Conservation (phyloP, 352 stramenopile genomes). For the Phytophthora cactorum region DNA sequence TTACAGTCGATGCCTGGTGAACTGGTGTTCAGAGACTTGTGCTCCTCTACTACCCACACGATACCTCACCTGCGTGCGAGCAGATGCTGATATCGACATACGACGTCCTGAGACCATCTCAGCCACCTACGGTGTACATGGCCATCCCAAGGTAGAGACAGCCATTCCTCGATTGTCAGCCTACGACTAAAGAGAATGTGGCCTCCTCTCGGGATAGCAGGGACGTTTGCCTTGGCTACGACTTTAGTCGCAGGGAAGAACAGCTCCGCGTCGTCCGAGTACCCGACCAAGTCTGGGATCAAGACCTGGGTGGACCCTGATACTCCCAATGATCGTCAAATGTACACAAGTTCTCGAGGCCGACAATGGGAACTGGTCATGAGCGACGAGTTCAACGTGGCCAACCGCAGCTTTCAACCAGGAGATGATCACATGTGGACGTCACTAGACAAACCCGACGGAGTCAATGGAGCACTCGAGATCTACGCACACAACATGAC, state of each 20-base stretch:
- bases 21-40: not conserved
- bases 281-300: conserved; percentile 45
- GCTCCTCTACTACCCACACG: conserved; percentile 12
- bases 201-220: not conserved
- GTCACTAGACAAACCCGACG: conserved; percentile 94
- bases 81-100: conserved; percentile 24
- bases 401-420: conserved; percentile 88
- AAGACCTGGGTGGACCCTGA: conserved; percentile 64
- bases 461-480: conserved; percentile 90
- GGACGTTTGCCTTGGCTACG: not conserved
- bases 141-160: conserved; percentile 8
- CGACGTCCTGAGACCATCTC: not conserved
- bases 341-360: conserved; percentile 57
- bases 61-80: conserved; percentile 24
- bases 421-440: conserved; percentile 96
- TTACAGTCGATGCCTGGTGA: no score
- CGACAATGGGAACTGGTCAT: conserved; percentile 78
- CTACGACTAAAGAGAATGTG: conserved; percentile 7
- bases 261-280: conserved; percentile 27
- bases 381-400: conserved; percentile 95
- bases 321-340: conserved; percentile 41
- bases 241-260: conserved; percentile 18
- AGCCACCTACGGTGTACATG: not conserved
- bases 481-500: conserved; percentile 91
- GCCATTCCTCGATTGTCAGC: conserved; percentile 10